These are phyloP conservation scores for Scalesia atractyloides DNA, from an alignment of 129 eudicot genomes.

Conservation along the genomic window DNA sequence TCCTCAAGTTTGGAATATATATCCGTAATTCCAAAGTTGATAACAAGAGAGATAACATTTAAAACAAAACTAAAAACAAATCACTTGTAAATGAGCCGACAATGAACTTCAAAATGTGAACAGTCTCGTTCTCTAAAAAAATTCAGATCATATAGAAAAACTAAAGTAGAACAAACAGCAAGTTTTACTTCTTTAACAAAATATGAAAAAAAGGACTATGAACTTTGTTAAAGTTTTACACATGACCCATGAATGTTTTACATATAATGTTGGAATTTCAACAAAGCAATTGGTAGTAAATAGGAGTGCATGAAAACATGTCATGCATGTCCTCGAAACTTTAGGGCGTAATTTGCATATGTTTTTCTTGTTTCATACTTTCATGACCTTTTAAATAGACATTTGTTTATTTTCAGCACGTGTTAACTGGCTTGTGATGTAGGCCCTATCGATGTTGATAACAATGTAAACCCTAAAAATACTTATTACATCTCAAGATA, in stretches of 20 bases:
- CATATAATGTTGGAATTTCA: not conserved
- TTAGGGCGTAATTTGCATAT: not conserved
- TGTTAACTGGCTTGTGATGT: not conserved
- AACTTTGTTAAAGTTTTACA: not conserved
- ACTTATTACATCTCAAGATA: not conserved
- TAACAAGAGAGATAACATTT: not conserved
- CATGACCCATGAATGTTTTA: not conserved
- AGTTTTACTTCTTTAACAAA: not conserved
- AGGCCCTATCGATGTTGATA: not conserved
- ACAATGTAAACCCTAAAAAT: not conserved
- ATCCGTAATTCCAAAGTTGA: not conserved
- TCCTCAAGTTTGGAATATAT: constrained; percentile 16
- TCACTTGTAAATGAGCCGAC: constrained; percentile 8
- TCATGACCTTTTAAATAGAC: not conserved
- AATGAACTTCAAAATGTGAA: constrained; percentile 4
- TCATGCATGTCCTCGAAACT: not conserved
- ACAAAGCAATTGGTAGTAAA: not conserved
- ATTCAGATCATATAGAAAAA: not conserved
- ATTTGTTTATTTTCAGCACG: not conserved
- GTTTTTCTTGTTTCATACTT: not conserved
- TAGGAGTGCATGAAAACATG: constrained; percentile 2
- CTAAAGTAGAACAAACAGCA: not conserved
- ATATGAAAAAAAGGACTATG: not conserved
- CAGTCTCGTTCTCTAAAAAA: not conserved
- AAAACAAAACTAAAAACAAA: not conserved